Base-by-base conservation (phyloP, 2,329 filamentous ascomycete species). In the Stemphylium beticola region DNA sequence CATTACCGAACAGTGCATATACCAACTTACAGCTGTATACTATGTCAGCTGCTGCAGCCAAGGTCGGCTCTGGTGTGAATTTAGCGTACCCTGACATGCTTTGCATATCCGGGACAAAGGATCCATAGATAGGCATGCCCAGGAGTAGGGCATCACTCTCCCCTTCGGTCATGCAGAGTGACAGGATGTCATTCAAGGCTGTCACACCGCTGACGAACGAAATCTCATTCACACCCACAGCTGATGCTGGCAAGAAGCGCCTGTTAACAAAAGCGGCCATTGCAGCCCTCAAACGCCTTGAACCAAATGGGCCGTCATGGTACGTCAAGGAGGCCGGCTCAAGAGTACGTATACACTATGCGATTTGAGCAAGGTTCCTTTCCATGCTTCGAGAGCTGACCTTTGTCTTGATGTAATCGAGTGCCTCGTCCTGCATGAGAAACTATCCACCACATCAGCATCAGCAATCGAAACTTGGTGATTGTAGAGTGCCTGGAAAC, bases 41-140 rank as follows among this genome's bases (percentile, higher is more conserved):
- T 2, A 31, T 17, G 34, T 54, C 6, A 50, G 39, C 43, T 18
- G 12, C 29, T 22, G 12, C 3, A 7, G 14, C 12, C 4, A 20
- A 5, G 1, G 15, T n/a, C 2, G 15, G 22, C 14, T 32, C n/a
- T 8, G 18, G 7, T 8, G 33, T 14, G 12, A 17, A 4, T 26
- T 4, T 18, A 36, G 37, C 51, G 26, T 34, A 54, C 51, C 41
- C 40, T 7, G 51, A 54, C 51, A 54, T 54, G 39, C 46, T 54
- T 39, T 38, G 45, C 26, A 54, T 24, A 40, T 54, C 51, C 14
- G 45, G 39, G 15, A 29, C 31, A 22, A 54, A 54, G 11, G 51
- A 50, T 18, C 51, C 51, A 33, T 54, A 54, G 22, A 54, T 39
- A 11, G 51, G 51, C 51, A 54, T 54, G 17, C 51, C 51, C 8